Conservation (phyloP, 441 rosid genomes). For the Heliophila coronopifolia region DNA sequence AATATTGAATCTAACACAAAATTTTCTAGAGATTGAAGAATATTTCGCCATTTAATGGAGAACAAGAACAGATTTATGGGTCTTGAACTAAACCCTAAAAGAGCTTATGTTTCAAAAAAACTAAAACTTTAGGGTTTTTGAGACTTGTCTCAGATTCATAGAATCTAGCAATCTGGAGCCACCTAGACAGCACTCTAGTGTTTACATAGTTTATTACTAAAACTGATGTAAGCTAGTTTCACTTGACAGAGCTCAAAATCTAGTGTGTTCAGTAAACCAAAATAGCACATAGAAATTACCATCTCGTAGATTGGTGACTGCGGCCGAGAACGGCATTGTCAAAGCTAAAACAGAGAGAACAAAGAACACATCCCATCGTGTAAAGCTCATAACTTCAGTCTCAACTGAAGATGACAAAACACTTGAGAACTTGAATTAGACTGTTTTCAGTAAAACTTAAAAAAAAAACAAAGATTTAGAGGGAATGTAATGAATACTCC, state of each 20-base stretch:
- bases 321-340: slow-evolving; percentile 40
- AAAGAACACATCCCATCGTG: slow-evolving; percentile 24
- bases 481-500: slow-evolving; percentile 5
- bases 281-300: too few species aligned
- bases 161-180: not conserved
- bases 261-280: slow-evolving; percentile 6
- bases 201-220: slow-evolving; percentile 1
- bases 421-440: slow-evolving; percentile 13
- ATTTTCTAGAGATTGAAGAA: not conserved
- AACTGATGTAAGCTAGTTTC: slow-evolving; percentile 1
- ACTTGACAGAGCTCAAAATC: slow-evolving; percentile 10
- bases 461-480: not conserved
- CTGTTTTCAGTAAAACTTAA: slow-evolving; percentile 13
- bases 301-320: slow-evolving; percentile 62
- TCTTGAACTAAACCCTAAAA: slow-evolving; percentile 23
- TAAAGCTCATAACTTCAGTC: slow-evolving; percentile 34
- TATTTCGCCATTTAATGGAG: not conserved
- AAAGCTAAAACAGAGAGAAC: slow-evolving; percentile 37
- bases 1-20: not conserved
- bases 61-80: not conserved
- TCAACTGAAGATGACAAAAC: not conserved
- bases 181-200: not conserved
- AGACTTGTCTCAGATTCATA: not conserved
- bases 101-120: slow-evolving; percentile 3
- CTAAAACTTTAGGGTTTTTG: slow-evolving; percentile 7